Evolutionary conservation across 2,329 filamentous ascomycete genomes (phyloP), one percentile per base, ranked within the genome.

Genomic region (Colletotrichum sp.): DNA sequence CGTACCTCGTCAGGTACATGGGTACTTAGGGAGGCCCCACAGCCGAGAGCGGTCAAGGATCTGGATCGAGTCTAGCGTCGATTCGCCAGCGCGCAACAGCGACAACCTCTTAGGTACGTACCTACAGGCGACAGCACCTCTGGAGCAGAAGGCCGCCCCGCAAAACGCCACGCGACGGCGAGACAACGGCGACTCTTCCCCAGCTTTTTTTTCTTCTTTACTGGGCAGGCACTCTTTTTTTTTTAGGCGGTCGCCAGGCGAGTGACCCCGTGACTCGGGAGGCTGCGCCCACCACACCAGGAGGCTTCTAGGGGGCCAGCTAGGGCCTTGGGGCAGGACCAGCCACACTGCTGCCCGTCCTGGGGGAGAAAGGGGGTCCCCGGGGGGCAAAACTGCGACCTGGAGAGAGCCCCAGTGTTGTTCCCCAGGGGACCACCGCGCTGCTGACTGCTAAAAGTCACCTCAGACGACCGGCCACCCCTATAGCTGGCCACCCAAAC

Each of bases 121-220:
- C 39, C 39, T 3, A 43, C 18, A n/a, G 36, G 18, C 39, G 39
- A 43, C 16, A 71, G 55, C 39, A 24, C 34, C 30, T 9, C 52
- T 30, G 36, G 16, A 18, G 36, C 18, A 48, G 43, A 52, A 64
- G 63, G 48, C 55, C 60, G 64, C 71, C 77, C 77, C 77, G 75
- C 75, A 77, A 75, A 72, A 77, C 77, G 72, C 77, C 77, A 78
- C 75, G 77, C 77, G 75, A 78, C 77, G 77, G 77, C 77, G 77
- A 77, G 75, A 78, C 77, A 78, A 77, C 77, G 77, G 77, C 68
- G 48, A 72, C 77, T 75, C 71, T 74, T 72, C 71, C 69, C 67
- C 63, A 71, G 66, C 71, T 75, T 71, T 61, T 60, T 61, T 61
- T 30, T 34, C 26, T 30, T 28, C 14, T 60, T 26, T 30, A 18